Conservation (phyloP, 1,284 basidiomycete genomes). For the Chalciporus sp. region DNA sequence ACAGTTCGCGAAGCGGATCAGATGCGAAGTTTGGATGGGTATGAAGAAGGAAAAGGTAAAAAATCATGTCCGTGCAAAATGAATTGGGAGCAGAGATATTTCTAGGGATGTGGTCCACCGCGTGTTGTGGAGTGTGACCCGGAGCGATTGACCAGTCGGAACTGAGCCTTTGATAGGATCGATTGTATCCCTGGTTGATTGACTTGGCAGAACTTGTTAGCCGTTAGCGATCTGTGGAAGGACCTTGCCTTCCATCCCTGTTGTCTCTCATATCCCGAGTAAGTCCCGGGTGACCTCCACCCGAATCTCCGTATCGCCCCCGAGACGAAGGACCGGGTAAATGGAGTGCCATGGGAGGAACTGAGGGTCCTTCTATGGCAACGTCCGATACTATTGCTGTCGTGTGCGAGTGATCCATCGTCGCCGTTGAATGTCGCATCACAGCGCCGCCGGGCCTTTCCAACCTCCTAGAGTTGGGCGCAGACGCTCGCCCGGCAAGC, state of each 20-base stretch:
- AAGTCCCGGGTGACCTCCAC: slow-evolving; percentile 13
- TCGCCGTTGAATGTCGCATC: slow-evolving; percentile 24
- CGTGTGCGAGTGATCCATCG: slow-evolving; percentile 27
- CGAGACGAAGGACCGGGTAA: slow-evolving; percentile 31
- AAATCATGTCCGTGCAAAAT: slow-evolving; percentile 24
- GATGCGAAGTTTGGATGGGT: slow-evolving; percentile 11
- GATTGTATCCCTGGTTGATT: slow-evolving; percentile 3
- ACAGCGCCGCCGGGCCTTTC: slow-evolving; percentile 34
- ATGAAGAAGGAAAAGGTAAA: slow-evolving; percentile 11
- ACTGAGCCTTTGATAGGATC: slow-evolving; percentile 13
- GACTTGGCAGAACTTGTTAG: slow-evolving; percentile 1
- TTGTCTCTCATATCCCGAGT: slow-evolving; percentile 31
- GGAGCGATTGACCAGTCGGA: slow-evolving; percentile 8
- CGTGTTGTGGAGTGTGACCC: slow-evolving; percentile 18
- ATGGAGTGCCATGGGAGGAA: slow-evolving; percentile 30
- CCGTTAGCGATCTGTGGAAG: slow-evolving; percentile 30
- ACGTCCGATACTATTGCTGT: slow-evolving; percentile 26
- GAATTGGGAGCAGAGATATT: slow-evolving; percentile 13
- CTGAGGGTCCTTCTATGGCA: slow-evolving; percentile 33
- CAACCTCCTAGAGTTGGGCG: slow-evolving; percentile 38
- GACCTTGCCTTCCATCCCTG: slow-evolving; percentile 32
- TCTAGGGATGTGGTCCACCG: slow-evolving; percentile 6
- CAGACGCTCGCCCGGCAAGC: slow-evolving; percentile 54
- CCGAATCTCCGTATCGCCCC: slow-evolving; percentile 31
- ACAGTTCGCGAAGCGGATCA: slow-evolving; percentile 5